These are phyloP conservation scores for Hyaloscypha variabilis DNA, from an alignment of 495 filamentous ascomycete species.

Conservation along the genomic window DNA sequence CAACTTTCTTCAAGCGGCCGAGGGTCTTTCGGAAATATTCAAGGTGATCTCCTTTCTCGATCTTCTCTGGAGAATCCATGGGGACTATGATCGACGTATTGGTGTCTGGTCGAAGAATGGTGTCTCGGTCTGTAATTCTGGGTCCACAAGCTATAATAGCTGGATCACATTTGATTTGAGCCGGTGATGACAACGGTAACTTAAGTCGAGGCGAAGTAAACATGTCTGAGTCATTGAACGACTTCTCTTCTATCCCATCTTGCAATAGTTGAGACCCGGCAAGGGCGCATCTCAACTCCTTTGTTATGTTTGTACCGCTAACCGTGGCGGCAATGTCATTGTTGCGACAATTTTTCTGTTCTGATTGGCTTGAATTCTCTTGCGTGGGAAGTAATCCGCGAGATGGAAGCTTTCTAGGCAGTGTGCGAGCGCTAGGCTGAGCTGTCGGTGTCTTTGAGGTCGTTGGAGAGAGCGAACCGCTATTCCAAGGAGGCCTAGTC, in stretches of 20 bases:
- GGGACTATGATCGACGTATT: not conserved
- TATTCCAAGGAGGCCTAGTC: not conserved
- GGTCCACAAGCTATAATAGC: conserved; percentile 22
- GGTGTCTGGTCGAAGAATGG: not conserved
- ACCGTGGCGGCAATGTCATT: not conserved
- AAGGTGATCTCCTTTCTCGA: conserved; percentile 6
- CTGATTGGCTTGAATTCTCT: not conserved
- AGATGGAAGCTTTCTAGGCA: not conserved
- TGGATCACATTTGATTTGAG: conserved; percentile 26
- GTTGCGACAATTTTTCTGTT: not conserved
- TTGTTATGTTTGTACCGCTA: too few species aligned
- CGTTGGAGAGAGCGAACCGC: not conserved
- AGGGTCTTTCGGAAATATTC: conserved; percentile 15
- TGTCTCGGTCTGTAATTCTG: too few species aligned
- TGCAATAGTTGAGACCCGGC: too few species aligned
- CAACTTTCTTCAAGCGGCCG: conserved; percentile 18
- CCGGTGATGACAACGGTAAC: too few species aligned
- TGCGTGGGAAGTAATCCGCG: not conserved
- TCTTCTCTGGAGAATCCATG: not conserved
- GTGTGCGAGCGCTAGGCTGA: not conserved
- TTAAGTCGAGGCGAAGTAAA: too few species aligned
- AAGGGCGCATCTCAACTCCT: too few species aligned
- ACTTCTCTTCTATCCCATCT: too few species aligned
- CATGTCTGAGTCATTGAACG: too few species aligned
- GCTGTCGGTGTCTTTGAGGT: not conserved